These are phyloP conservation scores for Cryptococcus sp. DNA, from an alignment of 1,284 basidiomycete genomes.

Conservation along the genomic window DNA sequence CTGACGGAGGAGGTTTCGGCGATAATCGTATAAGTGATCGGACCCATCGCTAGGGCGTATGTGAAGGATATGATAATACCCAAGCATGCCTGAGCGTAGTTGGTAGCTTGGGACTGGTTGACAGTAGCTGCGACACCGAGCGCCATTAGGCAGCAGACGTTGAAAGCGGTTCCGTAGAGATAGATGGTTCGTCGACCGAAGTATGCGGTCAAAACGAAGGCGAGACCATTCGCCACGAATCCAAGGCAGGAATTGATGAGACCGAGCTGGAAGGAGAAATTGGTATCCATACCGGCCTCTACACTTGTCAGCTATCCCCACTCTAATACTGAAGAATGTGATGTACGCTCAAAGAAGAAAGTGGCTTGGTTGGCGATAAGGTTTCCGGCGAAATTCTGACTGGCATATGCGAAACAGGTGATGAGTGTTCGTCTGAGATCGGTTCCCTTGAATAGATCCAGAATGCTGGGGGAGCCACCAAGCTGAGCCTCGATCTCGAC, in stretches of 20 bases:
- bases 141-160: neutral
- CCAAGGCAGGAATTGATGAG: neutral
- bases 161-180: slow-evolving; percentile 11
- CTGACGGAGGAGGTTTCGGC: neutral
- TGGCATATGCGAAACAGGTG: neutral
- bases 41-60: neutral
- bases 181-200: slow-evolving; percentile 23
- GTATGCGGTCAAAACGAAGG: slow-evolving; percentile 1
- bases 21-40: neutral
- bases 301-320: neutral
- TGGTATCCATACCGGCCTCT: neutral
- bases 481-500: neutral
- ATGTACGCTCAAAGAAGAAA: neutral
- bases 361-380: neutral
- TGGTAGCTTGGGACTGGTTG: neutral
- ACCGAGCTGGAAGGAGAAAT: neutral
- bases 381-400: neutral
- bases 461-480: neutral
- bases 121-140: neutral
- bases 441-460: neutral
- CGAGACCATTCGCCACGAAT: neutral
- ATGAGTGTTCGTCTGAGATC: neutral
- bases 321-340: neutral
- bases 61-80: neutral
- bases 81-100: neutral